Percentiles rank a stretch among this genome's conserved stretches.
Evolutionary conservation across 2,329 filamentous ascomycete genomes (phyloP).

Genomic region (Emergomyces africanus): DNA sequence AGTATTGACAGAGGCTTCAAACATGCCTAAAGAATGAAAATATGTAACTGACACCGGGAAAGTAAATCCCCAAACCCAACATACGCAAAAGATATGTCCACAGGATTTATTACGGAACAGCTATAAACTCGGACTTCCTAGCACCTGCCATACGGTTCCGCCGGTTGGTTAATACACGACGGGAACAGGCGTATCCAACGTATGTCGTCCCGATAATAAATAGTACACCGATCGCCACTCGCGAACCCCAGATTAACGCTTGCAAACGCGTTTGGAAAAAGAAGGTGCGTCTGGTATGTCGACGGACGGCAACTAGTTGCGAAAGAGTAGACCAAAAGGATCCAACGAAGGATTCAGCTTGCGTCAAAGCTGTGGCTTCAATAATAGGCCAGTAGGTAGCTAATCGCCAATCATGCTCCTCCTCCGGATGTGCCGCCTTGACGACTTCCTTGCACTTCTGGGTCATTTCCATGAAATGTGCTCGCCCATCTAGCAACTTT

Average conservation of each 20-base stretch:
- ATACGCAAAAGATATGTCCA: background rate
- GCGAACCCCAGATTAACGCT: conserved; percentile 1
- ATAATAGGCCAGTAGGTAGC: conserved; percentile 4
- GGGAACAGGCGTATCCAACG: background rate
- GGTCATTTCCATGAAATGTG: conserved; percentile 2
- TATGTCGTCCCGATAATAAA: background rate
- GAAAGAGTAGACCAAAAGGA: conserved; percentile 4
- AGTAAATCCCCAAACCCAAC: background rate
- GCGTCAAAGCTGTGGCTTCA: conserved; percentile 1
- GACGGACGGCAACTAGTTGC: conserved; percentile 2
- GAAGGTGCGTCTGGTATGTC: background rate
- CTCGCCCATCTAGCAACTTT: background rate
- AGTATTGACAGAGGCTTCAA: background rate
- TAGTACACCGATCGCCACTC: background rate
- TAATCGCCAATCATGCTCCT: conserved; percentile 1
- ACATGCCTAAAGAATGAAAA: background rate
- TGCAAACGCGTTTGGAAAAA: conserved; percentile 3
- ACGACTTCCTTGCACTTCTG: background rate
- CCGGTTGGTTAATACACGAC: background rate
- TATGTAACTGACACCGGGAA: background rate
- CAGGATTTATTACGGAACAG: background rate
- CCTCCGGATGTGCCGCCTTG: background rate
- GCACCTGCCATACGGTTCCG: background rate
- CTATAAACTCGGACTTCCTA: conserved; percentile 2
- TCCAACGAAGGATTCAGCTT: conserved; percentile 1